Conservation (phyloP, 257 asterid species). For the Salvia rosmarinus region DNA sequence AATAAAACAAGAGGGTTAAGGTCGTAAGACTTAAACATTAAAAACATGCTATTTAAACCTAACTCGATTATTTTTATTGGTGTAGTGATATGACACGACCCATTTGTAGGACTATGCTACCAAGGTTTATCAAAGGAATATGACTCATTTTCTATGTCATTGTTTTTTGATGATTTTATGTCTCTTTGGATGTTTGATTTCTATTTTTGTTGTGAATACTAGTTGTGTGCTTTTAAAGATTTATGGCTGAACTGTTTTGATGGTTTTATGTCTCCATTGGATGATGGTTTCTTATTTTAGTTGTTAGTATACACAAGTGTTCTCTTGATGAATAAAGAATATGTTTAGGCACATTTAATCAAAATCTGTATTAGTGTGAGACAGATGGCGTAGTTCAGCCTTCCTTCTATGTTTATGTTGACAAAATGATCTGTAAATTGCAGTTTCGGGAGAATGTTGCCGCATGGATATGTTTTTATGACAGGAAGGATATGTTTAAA, state of each 20-base stretch:
- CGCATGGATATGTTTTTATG: constrained; percentile 92
- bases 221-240: constrained; percentile 2
- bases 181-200: background rate
- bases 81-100: background rate
- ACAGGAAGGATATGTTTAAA: constrained; percentile 72
- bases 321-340: constrained; percentile 3
- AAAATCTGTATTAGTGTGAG: constrained; percentile 17
- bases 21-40: background rate
- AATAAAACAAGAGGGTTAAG: background rate
- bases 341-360: constrained; percentile 15
- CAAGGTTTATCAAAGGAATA: constrained; percentile 9
- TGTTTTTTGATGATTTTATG: background rate
- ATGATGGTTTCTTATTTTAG: constrained; percentile 19
- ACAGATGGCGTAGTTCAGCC: constrained; percentile 11
- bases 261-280: constrained; percentile 7
- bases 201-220: background rate
- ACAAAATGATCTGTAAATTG: constrained; percentile 39
- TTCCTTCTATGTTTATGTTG: constrained; percentile 11
- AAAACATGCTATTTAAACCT: background rate
- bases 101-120: constrained; percentile 1
- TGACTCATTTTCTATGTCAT: background rate
- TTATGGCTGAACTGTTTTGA: background rate
- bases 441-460: constrained; percentile 99
- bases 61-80: background rate
- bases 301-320: background rate